Evolutionary conservation across 768 basidiomycete genomes (phyloP), one percentile per base, ranked within the genome.

Genomic region (Amanita thiersii): DNA sequence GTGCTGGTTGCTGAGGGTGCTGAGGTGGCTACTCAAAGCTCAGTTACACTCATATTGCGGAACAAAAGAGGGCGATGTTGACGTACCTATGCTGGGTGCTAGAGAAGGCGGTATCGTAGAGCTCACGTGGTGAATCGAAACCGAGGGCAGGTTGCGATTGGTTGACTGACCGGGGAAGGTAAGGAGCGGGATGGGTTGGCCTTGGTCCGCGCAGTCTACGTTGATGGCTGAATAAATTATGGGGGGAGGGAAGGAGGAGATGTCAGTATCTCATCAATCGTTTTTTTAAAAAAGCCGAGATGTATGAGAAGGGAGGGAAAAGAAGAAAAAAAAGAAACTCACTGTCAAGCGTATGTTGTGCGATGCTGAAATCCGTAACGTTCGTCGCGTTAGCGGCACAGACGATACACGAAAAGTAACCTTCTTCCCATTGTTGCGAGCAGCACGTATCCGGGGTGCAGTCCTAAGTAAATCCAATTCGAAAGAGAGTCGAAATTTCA

Each of bases 401-500:
- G 3, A 52, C 25, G 47, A 70, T 53, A 45, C 73, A 75, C 34
- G 62, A 53, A 53, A 60, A 70, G 49, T 66, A 71, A 3, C 47
- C 40, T 0, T 49, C 56, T 44, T 67, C 61, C 43, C 72, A 75
- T 4, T 45, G 48, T 8, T 54, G 43, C 4, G 63, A 56, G 50
- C 73, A 75, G 42, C 72, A 75, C 19, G 48, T 34, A 6, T 47
- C 17, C 1, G 54, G 46, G 6, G 53, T 35, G 39, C 65, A 66
- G 11, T 32, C 47, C 63, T 61, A 37, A 9, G 19, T 39, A 19
- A 20, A 29, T 4, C 15, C 21, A 8, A 38, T 12, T 1, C 3
- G 25, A 11, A 9, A 9, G 6, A 17, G 17, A 11, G 32, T 25
- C 14, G 5, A 11, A 18, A 17, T 5, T 17, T 20, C 24, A 10